Conservation (phyloP, 371 early-diverging fungal genomes). For the Mortierella sp. region DNA sequence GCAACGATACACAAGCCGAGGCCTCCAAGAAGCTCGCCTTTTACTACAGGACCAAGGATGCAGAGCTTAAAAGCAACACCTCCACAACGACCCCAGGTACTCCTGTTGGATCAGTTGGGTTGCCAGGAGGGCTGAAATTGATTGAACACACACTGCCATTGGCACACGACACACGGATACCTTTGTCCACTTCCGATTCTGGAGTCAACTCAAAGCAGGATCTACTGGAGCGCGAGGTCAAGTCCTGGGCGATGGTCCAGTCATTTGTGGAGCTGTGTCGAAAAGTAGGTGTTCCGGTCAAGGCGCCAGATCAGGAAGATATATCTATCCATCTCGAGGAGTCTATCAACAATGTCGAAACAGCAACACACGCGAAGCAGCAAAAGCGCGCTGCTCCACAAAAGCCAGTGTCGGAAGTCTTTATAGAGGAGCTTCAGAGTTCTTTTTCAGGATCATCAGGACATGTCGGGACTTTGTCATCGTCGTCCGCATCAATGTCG, state of each 20-base stretch:
- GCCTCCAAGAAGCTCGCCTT: slow-evolving; percentile 28
- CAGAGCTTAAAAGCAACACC: neutral
- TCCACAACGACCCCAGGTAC: neutral
- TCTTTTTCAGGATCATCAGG: slow-evolving; percentile 48
- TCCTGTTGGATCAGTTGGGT: neutral
- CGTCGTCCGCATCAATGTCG: neutral
- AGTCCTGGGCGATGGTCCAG: slow-evolving; percentile 55
- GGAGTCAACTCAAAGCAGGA: neutral
- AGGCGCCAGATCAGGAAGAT: slow-evolving; percentile 30
- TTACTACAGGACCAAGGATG: slow-evolving; percentile 27
- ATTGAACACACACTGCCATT: slow-evolving; percentile 39
- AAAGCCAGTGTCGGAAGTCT: slow-evolving; percentile 45
- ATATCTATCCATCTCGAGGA: slow-evolving; percentile 24
- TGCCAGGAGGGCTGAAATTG: neutral
- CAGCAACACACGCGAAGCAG: neutral
- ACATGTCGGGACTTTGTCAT: neutral
- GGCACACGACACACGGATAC: neutral
- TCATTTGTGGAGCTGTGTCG: slow-evolving; percentile 51
- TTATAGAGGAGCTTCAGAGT: slow-evolving; percentile 42
- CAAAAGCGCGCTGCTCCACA: slow-evolving; percentile 9
- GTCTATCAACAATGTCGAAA: slow-evolving; percentile 18
- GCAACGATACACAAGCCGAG: neutral
- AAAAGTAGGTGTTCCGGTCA: slow-evolving; percentile 50
- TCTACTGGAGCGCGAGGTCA: slow-evolving; percentile 40
- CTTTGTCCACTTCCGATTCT: neutral